Conservation (phyloP, 1,139 yeast genomes). For the Sugiyamaella castrensis region DNA sequence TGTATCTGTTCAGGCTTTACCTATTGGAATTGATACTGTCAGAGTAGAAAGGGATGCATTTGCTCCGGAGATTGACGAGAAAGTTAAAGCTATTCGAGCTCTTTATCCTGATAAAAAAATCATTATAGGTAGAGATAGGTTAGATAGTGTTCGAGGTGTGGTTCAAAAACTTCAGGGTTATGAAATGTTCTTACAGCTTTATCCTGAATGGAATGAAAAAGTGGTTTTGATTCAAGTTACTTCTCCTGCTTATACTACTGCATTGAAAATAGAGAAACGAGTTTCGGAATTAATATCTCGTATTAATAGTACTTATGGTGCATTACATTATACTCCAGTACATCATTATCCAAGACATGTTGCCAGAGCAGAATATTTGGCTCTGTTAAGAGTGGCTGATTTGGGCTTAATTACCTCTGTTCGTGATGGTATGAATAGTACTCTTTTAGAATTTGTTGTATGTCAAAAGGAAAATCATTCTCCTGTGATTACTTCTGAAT, state of each 20-base stretch:
- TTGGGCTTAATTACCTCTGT: conserved; percentile 84
- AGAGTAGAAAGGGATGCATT: conserved; percentile 50
- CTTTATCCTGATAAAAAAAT: conserved; percentile 73
- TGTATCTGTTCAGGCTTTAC: conserved; percentile 69
- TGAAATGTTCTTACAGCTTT: conserved; percentile 82
- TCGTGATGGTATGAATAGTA: conserved; percentile 96
- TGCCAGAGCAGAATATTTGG: conserved; percentile 84
- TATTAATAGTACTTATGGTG: conserved; percentile 82
- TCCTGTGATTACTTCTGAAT: conserved; percentile 85
- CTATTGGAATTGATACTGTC: conserved; percentile 80
- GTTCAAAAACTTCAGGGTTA: conserved; percentile 94
- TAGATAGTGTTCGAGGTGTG: conserved; percentile 94
- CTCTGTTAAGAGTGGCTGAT: conserved; percentile 84
- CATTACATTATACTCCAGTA: conserved; percentile 75
- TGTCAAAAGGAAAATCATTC: conserved; percentile 73
- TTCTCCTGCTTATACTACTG: conserved; percentile 63
- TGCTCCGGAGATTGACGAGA: conserved; percentile 43
- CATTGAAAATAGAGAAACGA: conserved; percentile 57
- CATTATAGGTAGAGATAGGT: conserved; percentile 92
- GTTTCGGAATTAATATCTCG: conserved; percentile 56
- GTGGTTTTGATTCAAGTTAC: conserved; percentile 92
- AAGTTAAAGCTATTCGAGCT: conserved; percentile 52
- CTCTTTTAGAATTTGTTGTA: conserved; percentile 86
- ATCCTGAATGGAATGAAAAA: conserved; percentile 86
- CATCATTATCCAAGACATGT: conserved; percentile 89